A percentile compares a stretch with the other conserved stretches of the same genome.
These are phyloP conservation scores for Barnettozyma vustinii DNA, from an alignment of 805 yeast species.

Conservation along the genomic window DNA sequence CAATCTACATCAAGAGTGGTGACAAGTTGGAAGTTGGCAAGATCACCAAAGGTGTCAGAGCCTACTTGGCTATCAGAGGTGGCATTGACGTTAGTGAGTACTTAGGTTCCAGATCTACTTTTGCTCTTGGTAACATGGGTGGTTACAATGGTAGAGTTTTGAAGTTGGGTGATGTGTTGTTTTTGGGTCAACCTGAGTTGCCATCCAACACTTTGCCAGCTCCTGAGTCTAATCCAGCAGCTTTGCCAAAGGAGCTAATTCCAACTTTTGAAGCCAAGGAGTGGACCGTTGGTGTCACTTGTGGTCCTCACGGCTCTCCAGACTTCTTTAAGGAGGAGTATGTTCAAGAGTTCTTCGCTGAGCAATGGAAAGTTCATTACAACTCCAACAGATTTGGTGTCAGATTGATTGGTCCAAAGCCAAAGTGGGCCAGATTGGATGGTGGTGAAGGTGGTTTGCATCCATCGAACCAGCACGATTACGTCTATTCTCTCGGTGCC, in stretches of 20 bases:
- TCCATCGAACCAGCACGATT: slow-evolving; percentile 98
- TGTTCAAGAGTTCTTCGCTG: slow-evolving; percentile 65
- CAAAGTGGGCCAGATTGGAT: slow-evolving; percentile 91
- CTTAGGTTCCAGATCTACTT: slow-evolving; percentile 93
- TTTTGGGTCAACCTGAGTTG: slow-evolving; percentile 73
- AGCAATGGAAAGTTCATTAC: slow-evolving; percentile 92
- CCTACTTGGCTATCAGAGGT: slow-evolving; percentile 84
- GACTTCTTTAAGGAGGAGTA: slow-evolving; percentile 83
- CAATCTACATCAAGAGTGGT: slow-evolving; percentile 67
- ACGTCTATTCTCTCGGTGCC: slow-evolving; percentile 94
- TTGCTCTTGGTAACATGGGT: slow-evolving; percentile 88
- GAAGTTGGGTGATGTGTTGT: slow-evolving; percentile 88
- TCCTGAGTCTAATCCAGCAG: slow-evolving; percentile 59
- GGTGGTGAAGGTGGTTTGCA: slow-evolving; percentile 99
- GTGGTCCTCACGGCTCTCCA: slow-evolving; percentile 98
- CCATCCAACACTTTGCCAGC: slow-evolving; percentile 65
- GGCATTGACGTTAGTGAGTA: slow-evolving; percentile 94
- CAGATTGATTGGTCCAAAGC: slow-evolving; percentile 91
- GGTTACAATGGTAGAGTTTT: slow-evolving; percentile 91
- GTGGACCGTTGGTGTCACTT: slow-evolving; percentile 90
- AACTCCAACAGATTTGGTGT: slow-evolving; percentile 97
- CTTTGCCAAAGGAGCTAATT: slow-evolving; percentile 46
- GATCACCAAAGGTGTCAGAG: slow-evolving; percentile 76
- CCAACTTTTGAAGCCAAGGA: slow-evolving; percentile 26
- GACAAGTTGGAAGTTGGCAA: slow-evolving; percentile 79